Conservation (phyloP, 2,329 filamentous ascomycete genomes). For the Leptodontidium sp. region DNA sequence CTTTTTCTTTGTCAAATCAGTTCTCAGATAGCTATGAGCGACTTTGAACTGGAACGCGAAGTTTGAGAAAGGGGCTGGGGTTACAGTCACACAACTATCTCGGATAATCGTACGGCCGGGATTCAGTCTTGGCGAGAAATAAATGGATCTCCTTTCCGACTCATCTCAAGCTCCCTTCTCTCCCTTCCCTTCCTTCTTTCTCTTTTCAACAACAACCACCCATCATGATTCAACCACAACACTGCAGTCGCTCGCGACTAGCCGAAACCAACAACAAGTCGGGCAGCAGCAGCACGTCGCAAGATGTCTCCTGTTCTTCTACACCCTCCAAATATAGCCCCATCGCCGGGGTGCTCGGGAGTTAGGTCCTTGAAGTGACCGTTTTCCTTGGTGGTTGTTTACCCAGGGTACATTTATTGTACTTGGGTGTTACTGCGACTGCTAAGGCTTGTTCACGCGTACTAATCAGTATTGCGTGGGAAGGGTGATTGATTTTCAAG, state of each 20-base stretch:
- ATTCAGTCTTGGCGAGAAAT: background rate
- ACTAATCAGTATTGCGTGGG: background rate
- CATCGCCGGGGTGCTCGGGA: conserved; percentile 44
- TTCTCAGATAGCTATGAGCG: background rate
- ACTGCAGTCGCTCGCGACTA: conserved; percentile 42
- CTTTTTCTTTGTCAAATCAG: background rate
- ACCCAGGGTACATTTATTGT: no score
- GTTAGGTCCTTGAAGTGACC: conserved; percentile 38
- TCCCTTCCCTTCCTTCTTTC: conserved; percentile 6
- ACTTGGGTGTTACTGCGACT: conserved; percentile 27
- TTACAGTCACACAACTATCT: background rate
- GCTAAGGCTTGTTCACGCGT: conserved; percentile 34
- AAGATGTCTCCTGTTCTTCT: conserved; percentile 40
- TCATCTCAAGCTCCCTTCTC: background rate
- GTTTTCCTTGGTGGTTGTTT: conserved; percentile 23
- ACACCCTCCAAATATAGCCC: conserved; percentile 42
- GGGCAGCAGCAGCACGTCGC: conserved; percentile 37
- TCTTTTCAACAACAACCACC: conserved; percentile 33
- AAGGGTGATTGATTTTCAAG: background rate
- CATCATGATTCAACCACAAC: conserved; percentile 42
- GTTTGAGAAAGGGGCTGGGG: no score
- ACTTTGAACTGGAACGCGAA: no score
- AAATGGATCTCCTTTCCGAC: background rate
- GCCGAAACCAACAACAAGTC: conserved; percentile 16
- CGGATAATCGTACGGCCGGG: conserved; percentile 6